Conservation (phyloP, 164 flowering plant species). For the Umbellularia californica region DNA sequence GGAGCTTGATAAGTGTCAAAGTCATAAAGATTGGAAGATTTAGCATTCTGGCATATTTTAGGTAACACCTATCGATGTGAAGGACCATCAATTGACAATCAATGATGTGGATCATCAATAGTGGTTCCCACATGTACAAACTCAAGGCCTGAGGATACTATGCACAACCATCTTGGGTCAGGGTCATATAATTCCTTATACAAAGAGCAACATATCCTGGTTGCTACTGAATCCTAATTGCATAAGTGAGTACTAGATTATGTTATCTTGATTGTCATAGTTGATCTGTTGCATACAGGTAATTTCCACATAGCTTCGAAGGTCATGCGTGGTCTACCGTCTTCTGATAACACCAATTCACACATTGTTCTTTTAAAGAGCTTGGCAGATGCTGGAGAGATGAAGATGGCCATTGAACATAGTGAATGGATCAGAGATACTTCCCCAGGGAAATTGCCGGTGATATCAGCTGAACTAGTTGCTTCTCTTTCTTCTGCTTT, state of each 20-base stretch:
- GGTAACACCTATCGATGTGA: too few species aligned
- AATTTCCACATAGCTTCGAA: slow-evolving; percentile 41
- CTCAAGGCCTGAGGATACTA: too few species aligned
- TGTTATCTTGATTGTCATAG: not conserved
- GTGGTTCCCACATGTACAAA: too few species aligned
- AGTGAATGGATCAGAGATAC: slow-evolving; percentile 37
- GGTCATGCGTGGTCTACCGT: slow-evolving; percentile 33
- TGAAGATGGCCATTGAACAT: slow-evolving; percentile 50
- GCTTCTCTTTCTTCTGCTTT: slow-evolving; percentile 52
- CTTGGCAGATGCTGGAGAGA: slow-evolving; percentile 55
- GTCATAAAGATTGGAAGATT: too few species aligned
- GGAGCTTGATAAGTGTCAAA: too few species aligned
- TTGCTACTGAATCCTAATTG: not conserved
- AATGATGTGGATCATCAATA: too few species aligned
- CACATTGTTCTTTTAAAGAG: slow-evolving; percentile 56
- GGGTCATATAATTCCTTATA: too few species aligned
- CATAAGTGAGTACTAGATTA: not conserved
- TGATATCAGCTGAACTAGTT: slow-evolving; percentile 42
- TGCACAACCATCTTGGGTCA: too few species aligned
- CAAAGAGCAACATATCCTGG: too few species aligned
- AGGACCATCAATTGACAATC: too few species aligned
- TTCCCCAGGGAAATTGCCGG: slow-evolving; percentile 36
- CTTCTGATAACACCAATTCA: slow-evolving; percentile 25
- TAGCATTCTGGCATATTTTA: too few species aligned
- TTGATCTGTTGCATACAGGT: slow-evolving; percentile 38